phyloP scores from a whole-genome alignment of 1,284 basidiomycete species.

The Apiotrichum gamsii region DNA sequence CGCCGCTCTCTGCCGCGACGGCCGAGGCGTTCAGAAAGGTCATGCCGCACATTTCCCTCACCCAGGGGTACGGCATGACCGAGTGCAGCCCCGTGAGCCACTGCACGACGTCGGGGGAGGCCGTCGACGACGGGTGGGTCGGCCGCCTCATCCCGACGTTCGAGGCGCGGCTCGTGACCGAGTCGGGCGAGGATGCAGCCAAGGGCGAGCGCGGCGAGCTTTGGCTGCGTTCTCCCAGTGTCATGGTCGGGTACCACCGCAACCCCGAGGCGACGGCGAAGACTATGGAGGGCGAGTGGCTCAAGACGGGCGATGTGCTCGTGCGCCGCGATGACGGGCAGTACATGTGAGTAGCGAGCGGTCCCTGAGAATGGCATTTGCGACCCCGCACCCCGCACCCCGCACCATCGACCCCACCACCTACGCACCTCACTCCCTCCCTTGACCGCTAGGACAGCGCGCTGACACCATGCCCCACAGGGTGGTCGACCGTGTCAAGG shows the following conservation, averaged over 20 bases:
- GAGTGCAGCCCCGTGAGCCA: constrained; percentile 48
- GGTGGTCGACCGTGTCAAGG: constrained; percentile 56
- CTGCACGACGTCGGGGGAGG: constrained; percentile 26
- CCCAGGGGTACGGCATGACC: constrained; percentile 48
- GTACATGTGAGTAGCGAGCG: constrained; percentile 58
- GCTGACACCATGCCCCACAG: neutral
- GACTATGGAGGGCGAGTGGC: constrained; percentile 66
- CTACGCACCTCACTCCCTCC: no score
- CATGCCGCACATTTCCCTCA: constrained; percentile 24
- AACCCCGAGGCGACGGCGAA: constrained; percentile 62
- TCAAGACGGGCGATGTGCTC: constrained; percentile 76
- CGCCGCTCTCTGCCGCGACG: constrained; percentile 59
- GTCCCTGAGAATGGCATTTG: no score
- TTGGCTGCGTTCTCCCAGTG: constrained; percentile 66
- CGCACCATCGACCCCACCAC: no score
- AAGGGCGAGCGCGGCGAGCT: constrained; percentile 66
- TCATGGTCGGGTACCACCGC: constrained; percentile 70
- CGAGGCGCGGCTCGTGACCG: constrained; percentile 62
- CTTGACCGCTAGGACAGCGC: constrained; percentile 64
- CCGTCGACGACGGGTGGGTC: constrained; percentile 54
- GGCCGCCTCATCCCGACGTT: constrained; percentile 71
- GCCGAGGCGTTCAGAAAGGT: constrained; percentile 24
- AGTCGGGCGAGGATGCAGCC: constrained; percentile 45
- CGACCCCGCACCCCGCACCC: no score
- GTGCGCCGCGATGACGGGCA: constrained; percentile 58